Evolutionary conservation across 257 asterid genomes (phyloP), one percentile per base, ranked within the genome.

Genomic region (Plantago ovata): DNA sequence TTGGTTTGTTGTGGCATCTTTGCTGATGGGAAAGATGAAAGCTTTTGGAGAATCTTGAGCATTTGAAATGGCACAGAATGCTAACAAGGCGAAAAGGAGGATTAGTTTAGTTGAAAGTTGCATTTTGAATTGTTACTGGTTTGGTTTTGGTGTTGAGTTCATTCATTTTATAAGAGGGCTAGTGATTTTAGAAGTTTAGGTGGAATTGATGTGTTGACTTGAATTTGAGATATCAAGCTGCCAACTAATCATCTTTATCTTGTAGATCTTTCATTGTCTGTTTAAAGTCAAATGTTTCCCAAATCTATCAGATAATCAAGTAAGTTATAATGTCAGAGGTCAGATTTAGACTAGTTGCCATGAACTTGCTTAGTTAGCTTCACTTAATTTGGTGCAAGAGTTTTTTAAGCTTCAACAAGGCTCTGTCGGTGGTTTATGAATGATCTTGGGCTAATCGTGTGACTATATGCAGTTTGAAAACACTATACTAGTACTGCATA

Each of bases 21-120:
- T 80, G 32, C 10, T 65, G 68, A 80, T 71, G 0, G 86, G 83
- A 49, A 73, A 80, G 20, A 0, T 13, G 73, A 80, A 77, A 19
- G 75, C 74, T 13, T 59, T 70, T 7, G 84, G 45, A 64, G 69
- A 57, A 63, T 49, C 54, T 47, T 67, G 69, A 16, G 79, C 77
- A 38, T 65, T 38, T 38, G 78, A 53, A n/a, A 45, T 3, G 0
- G 76, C 53, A 46, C 53, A 56, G 0, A 48, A 9, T 0, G 65
- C 4, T 33, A 70, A 19, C 0, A 60, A 70, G 49, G 48, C 57
- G 21, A 65, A 43, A 13, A 73, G 1, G 48, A 67, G 9, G 47
- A 72, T 13, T 32, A 70, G 33, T 10, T 59, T 58, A 8, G 43
- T 18, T 0, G 73, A 45, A 64, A 59, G 24, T 38, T 65, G 48